phyloP scores from a whole-genome alignment of 371 early-diverging fungal species.

The Lichtheimia hyalospora region DNA sequence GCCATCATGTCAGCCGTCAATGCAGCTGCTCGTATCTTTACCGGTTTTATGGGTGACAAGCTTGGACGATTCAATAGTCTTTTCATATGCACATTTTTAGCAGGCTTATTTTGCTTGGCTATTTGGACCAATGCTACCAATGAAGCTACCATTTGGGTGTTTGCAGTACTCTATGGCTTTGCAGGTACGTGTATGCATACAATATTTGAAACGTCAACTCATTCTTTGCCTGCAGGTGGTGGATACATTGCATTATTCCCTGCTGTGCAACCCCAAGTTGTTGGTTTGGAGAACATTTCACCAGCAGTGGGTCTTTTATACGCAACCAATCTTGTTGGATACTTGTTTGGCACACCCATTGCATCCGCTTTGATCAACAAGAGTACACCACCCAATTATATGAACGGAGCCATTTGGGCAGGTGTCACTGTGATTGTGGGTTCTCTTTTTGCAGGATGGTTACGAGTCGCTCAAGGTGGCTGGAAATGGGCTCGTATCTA shows the following conservation, averaged over 20 bases:
- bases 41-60: conserved; percentile 54
- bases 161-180: conserved; percentile 49
- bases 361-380: conserved; percentile 45
- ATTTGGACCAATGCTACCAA: conserved; percentile 43
- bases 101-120: conserved; percentile 36
- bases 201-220: too few species aligned
- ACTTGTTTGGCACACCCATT: conserved; percentile 55
- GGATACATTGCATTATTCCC: conserved; percentile 52
- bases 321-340: conserved; percentile 48
- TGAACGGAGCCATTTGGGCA: conserved; percentile 20
- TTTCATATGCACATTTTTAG: conserved; percentile 42
- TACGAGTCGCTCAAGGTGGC: conserved; percentile 33
- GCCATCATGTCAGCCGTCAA: conserved; percentile 54
- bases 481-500: conserved; percentile 14
- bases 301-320: conserved; percentile 55
- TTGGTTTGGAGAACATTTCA: conserved; percentile 46
- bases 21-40: conserved; percentile 45
- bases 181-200: conserved; percentile 11
- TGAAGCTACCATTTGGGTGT: conserved; percentile 38
- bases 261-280: conserved; percentile 52
- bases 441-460: conserved; percentile 25
- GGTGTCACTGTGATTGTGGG: conserved; percentile 30
- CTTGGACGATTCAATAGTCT: conserved; percentile 62
- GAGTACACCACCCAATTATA: conserved; percentile 20
- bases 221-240: conserved; percentile 28